Evolutionary conservation across 73 alveolate species (phyloP), one percentile per base, ranked within the genome.

Genomic region (Paramecium biaurelia): DNA sequence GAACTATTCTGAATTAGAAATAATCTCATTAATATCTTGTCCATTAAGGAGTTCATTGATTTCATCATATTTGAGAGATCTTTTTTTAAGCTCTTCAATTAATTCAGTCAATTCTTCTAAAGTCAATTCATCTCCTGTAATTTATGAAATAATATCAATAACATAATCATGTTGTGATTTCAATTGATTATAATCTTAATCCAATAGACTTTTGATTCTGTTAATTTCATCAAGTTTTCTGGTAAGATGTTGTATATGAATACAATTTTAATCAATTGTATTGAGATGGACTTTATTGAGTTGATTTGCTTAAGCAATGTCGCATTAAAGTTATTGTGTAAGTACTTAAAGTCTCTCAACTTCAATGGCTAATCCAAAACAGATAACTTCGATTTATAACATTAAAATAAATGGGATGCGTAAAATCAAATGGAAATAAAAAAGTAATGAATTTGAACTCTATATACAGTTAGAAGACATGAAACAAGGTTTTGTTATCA

Each of bases 331-430:
- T 53, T 53, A 15, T 53, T 53, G 8, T 15, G 26, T 53, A 18
- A 53, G 68, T 15, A 6, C 15, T 53, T 53, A 53, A 15, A 72
- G 58, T 72, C 86, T 32, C 6, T 72, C 37, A 35, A 72, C 86
- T 72, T 72, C 86, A 35, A 72, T 35, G 38, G 86, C 86, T 42
- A 72, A 35, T 72, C 56, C 86, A 72, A 72, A 72, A 72, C 86
- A 72, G n/a, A 72, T 38, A 28, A 72, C 63, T n/a, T 72, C 86
- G 56, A 72, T 72, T 35, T 72, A 72, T 72, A 72, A 72, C 58
- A 72, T 72, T 72, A 72, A 72, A 32, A 72, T 38, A 72, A 53
- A 72, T 72, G 86, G 86, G 63, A 34, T 72, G 86, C 34, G 86
- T 32, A 35, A 72, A 72, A 38, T 35, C 58, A 34, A 72, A 38